Conservation (phyloP, 768 basidiomycete genomes). For the Baorangia bicolor region DNA sequence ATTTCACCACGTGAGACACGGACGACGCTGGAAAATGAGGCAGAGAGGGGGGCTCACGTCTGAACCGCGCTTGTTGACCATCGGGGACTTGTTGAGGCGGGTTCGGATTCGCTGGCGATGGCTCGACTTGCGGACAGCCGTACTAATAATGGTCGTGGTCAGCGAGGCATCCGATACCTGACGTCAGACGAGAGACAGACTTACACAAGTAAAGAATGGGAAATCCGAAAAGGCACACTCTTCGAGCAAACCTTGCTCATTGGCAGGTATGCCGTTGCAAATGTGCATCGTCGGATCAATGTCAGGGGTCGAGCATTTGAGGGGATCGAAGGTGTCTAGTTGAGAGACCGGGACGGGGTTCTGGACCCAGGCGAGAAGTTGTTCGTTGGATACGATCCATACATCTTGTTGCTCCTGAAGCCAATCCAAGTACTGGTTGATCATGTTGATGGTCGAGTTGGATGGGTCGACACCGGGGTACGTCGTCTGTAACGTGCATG, state of each 20-base stretch:
- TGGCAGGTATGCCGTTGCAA: background rate
- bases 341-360: background rate
- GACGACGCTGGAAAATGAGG: conserved; percentile 2
- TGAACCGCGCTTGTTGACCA: conserved; percentile 43
- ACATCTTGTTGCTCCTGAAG: background rate
- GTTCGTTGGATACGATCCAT: conserved; percentile 1
- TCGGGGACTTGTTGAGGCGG: conserved; percentile 53
- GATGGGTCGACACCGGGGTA: background rate
- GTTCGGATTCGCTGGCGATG: conserved; percentile 61
- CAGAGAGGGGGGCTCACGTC: conserved; percentile 44
- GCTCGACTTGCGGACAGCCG: conserved; percentile 52
- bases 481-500: background rate
- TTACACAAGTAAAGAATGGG: background rate
- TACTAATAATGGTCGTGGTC: background rate
- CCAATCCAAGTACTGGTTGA: background rate
- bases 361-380: background rate
- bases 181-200: background rate
- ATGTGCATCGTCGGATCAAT: background rate
- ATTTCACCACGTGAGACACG: background rate
- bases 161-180: background rate
- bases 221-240: background rate
- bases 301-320: background rate
- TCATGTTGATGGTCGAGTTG: background rate
- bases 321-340: background rate
- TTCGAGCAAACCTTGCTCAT: background rate